These are phyloP conservation scores for Dothideomycetes sp. DNA, from an alignment of 2,329 filamentous ascomycete species.

Conservation along the genomic window DNA sequence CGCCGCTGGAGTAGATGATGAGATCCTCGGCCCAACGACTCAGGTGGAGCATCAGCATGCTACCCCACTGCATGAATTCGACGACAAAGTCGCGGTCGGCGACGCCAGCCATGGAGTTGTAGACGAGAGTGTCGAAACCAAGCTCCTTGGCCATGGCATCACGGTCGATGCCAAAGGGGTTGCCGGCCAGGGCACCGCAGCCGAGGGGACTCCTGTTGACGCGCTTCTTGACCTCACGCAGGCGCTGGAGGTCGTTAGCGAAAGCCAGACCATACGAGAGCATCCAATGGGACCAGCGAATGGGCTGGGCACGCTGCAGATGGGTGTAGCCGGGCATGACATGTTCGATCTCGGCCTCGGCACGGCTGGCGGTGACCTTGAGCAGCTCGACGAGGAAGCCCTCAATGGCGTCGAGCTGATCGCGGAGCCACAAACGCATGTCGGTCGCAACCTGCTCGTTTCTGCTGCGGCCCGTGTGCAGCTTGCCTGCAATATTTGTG, in stretches of 20 bases:
- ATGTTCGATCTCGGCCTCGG: conserved; percentile 63
- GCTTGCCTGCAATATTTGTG: conserved; percentile 73
- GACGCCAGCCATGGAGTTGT: conserved; percentile 68
- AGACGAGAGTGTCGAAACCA: conserved; percentile 63
- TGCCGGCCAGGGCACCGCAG: conserved; percentile 68
- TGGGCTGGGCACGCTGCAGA: conserved; percentile 69
- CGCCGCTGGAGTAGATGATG: conserved; percentile 67
- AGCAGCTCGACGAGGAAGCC: conserved; percentile 57
- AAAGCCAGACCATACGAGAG: conserved; percentile 65
- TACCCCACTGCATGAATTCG: conserved; percentile 71
- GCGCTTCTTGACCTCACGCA: conserved; percentile 61
- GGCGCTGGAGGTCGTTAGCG: conserved; percentile 61
- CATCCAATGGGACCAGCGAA: conserved; percentile 75
- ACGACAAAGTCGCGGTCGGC: conserved; percentile 73
- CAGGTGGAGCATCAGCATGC: conserved; percentile 68
- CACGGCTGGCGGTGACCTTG: conserved; percentile 54
- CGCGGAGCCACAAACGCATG: conserved; percentile 80
- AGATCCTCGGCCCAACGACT: conserved; percentile 75
- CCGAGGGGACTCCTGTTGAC: conserved; percentile 65
- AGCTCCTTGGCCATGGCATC: conserved; percentile 68
- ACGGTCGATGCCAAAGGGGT: conserved; percentile 73
- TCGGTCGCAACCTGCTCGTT: conserved; percentile 88
- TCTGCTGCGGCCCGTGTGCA: conserved; percentile 76
- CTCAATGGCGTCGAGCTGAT: conserved; percentile 62
- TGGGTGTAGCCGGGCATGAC: conserved; percentile 88